Base-by-base conservation (phyloP, 495 filamentous ascomycete species). In the Penicillium odoratum region DNA sequence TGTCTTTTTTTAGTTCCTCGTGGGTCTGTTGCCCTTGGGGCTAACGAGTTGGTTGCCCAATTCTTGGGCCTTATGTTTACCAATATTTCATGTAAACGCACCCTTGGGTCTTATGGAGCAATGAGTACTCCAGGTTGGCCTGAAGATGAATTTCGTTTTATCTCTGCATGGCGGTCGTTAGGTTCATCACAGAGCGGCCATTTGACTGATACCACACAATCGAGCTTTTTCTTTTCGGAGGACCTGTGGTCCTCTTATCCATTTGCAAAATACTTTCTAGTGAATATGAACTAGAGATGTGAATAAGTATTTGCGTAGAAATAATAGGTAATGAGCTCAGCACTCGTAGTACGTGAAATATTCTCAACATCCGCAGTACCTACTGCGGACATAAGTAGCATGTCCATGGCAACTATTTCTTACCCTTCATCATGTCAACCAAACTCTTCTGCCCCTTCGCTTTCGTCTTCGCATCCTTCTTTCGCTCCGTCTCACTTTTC, bases 401-500 rank as follows among this genome's bases (percentile, higher is more conserved):
- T 30, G 4, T 47, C 16, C 21, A 47, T n/a, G 31, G 1, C 26
- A 11, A 53, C n/a, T 53, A 30, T 31, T 59, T 60, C 15, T 40
- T 55, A 18, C 42, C 57, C 42, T 59, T 70, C 64, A 78, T 72
- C 76, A 78, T 77, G 43, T 76, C 74, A 51, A 69, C 56, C 57
- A 80, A 51, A 42, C 66, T 76, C 56, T 76, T 78, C 69, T 80
- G 74, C 8, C 63, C 69, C 64, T 74, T 78, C 57, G 60, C 58
- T 44, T 67, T 62, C 46, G 64, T 66, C 58, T 75, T 75, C 11
- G 64, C 63, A 43, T 76, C 80, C 69, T 82, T 82, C 60, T 85
- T 86, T 53, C 75, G 75, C 48, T 83, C 81, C 36, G 84, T 83
- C 59, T 78, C 82, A 56, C 78, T 57, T 72, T 89, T 92, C 69